These are phyloP conservation scores for Acacia concinna DNA, from an alignment of 331 rosid genomes.

Conservation along the genomic window DNA sequence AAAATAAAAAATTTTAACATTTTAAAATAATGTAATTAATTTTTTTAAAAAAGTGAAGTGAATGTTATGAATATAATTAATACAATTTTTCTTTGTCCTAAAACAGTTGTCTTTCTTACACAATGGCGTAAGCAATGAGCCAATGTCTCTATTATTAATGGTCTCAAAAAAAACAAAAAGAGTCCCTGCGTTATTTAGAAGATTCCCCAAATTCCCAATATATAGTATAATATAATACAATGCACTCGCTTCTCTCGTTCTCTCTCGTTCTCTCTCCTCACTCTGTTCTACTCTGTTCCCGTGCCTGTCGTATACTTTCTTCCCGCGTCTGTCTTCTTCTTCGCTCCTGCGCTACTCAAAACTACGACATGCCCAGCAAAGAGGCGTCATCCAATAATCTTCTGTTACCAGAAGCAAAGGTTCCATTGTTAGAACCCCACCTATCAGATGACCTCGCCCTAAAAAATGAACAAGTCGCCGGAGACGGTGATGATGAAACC, in stretches of 20 bases:
- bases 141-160: not conserved
- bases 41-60: too few species aligned
- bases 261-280: not conserved
- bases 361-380: constrained; percentile 18
- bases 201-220: not conserved
- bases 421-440: constrained; percentile 30
- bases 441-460: not conserved
- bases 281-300: too few species aligned
- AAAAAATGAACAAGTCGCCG: not conserved
- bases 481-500: not conserved
- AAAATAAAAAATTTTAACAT: too few species aligned
- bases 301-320: too few species aligned
- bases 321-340: not conserved
- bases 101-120: too few species aligned
- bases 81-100: not conserved
- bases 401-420: constrained; percentile 18
- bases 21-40: too few species aligned
- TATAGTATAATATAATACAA: not conserved
- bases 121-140: not conserved
- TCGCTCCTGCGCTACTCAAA: not conserved
- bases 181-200: not conserved
- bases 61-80: too few species aligned
- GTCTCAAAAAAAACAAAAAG: not conserved
- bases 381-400: not conserved
- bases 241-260: not conserved